Evolutionary conservation across 2,329 filamentous ascomycete genomes (phyloP).

Genomic region (Paecilomyces dactylethromorphus): DNA sequence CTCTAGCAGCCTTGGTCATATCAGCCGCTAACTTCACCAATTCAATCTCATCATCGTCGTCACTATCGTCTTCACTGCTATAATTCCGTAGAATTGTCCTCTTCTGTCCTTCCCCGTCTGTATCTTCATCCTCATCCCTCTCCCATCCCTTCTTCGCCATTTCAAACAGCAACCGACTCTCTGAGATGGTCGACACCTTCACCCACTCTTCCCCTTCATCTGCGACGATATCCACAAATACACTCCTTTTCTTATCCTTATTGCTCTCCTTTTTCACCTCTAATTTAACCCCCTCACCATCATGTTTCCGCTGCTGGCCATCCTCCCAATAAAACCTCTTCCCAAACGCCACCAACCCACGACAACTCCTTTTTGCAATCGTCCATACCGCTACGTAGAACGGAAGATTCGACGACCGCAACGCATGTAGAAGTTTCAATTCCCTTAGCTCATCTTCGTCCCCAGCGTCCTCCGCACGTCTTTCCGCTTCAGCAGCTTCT

Average conservation of each 20-base stretch:
- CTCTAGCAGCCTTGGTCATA: slow-evolving; percentile 51
- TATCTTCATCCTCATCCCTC: slow-evolving; percentile 27
- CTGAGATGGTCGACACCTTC: slow-evolving; percentile 60
- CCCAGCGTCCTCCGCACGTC: slow-evolving; percentile 6
- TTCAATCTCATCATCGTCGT: slow-evolving; percentile 52
- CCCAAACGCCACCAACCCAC: slow-evolving; percentile 51
- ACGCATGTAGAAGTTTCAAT: slow-evolving; percentile 44
- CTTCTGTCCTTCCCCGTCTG: slow-evolving; percentile 6
- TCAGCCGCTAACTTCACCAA: slow-evolving; percentile 55
- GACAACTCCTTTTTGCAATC: slow-evolving; percentile 50
- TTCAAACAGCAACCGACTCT: slow-evolving; percentile 59
- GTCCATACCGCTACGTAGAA: slow-evolving; percentile 61
- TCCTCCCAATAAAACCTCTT: slow-evolving; percentile 48
- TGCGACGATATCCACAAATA: slow-evolving; percentile 59
- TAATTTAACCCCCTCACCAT: not conserved
- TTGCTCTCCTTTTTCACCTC: slow-evolving; percentile 15
- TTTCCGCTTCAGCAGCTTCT: slow-evolving; percentile 5
- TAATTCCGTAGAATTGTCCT: slow-evolving; percentile 21
- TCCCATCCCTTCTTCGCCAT: slow-evolving; percentile 64
- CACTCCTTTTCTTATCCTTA: slow-evolving; percentile 42
- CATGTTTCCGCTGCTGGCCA: not conserved
- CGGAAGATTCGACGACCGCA: slow-evolving; percentile 60
- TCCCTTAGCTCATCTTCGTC: slow-evolving; percentile 17
- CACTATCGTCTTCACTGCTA: slow-evolving; percentile 27
- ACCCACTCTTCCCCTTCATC: slow-evolving; percentile 60